Evolutionary conservation across 2,329 filamentous ascomycete genomes (phyloP).

Genomic region (Colletotrichum somersetense): DNA sequence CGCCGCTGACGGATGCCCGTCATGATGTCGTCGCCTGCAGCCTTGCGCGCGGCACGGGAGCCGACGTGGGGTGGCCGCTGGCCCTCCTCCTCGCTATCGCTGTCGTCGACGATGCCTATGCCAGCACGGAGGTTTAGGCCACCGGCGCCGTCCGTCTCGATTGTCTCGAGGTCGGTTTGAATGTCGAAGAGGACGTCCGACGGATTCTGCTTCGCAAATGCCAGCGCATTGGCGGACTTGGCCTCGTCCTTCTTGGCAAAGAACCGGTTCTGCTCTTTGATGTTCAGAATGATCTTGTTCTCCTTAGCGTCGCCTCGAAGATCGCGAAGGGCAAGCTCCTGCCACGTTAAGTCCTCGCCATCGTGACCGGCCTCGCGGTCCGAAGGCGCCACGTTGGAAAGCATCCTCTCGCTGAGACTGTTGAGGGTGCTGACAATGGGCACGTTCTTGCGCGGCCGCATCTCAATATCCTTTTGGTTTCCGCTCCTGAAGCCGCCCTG

Average conservation of each 20-base stretch:
- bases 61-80: constrained; percentile 68
- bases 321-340: constrained; percentile 82
- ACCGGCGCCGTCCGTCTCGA: constrained; percentile 61
- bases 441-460: constrained; percentile 85
- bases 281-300: constrained; percentile 84
- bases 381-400: constrained; percentile 85
- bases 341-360: constrained; percentile 79
- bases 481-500: constrained; percentile 85
- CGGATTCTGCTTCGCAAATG: constrained; percentile 79
- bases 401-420: constrained; percentile 90
- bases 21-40: constrained; percentile 76
- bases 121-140: constrained; percentile 72
- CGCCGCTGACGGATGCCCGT: constrained; percentile 73
- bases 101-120: constrained; percentile 78
- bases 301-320: constrained; percentile 80
- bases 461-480: constrained; percentile 90
- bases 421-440: constrained; percentile 93
- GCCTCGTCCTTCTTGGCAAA: constrained; percentile 73
- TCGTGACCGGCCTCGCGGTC: constrained; percentile 77
- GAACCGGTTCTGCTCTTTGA: constrained; percentile 88
- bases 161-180: constrained; percentile 69
- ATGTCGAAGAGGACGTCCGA: constrained; percentile 75
- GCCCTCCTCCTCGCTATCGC: constrained; percentile 74
- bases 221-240: constrained; percentile 57
- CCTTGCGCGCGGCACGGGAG: constrained; percentile 74